Evolutionary conservation across 345 rosid species (phyloP), one percentile per base, ranked within the genome.

Genomic region (Zanthoxylum bungeanum): DNA sequence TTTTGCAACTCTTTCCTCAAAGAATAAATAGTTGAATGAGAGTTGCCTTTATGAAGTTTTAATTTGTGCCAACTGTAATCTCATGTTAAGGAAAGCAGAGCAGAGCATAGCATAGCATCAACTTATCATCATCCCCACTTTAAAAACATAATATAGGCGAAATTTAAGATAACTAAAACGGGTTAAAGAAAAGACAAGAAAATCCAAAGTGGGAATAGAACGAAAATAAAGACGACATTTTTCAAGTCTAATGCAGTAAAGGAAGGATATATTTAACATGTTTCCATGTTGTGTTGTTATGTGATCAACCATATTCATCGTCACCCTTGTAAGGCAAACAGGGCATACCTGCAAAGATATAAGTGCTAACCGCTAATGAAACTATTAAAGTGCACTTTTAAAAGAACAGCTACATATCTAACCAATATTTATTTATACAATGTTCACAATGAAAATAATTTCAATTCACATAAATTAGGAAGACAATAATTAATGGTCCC

Each of bases 51-150:
- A 78, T 73, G 67, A 56, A 76, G 76, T 69, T 81, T 89, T 74
- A 87, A 76, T 66, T 76, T 85, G 64, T 85, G 90, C 73, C 85
- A 85, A 73, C 83, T 76, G 96, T 92, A 85, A 83, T 66, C 62
- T 60, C 44, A 59, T 58, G 87, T 92, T 83, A 92, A 90, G 97
- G 93, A 77, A 84, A 59, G 22, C 73, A 64, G 24, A 22, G 49
- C 34, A 69, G 53, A 53, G 51, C 62, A 72, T 30, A 22, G 49
- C 34, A 69, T 58, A 53, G 51, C 62, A 72, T 30, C 58, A 73
- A 52, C 58, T 60, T 64, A 78, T 59, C 58, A 66, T 57, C 70
- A 66, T 69, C 0, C 44, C 56, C 22, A 37, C 31, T 34, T 21
- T 1, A 70, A 46, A 40, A 61, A 5, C 4, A 70, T 2, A 49